A percentile compares a stretch with the other conserved stretches of the same genome.
phyloP scores from a whole-genome alignment of 768 basidiomycete species.

The Termitomyces sp. region DNA sequence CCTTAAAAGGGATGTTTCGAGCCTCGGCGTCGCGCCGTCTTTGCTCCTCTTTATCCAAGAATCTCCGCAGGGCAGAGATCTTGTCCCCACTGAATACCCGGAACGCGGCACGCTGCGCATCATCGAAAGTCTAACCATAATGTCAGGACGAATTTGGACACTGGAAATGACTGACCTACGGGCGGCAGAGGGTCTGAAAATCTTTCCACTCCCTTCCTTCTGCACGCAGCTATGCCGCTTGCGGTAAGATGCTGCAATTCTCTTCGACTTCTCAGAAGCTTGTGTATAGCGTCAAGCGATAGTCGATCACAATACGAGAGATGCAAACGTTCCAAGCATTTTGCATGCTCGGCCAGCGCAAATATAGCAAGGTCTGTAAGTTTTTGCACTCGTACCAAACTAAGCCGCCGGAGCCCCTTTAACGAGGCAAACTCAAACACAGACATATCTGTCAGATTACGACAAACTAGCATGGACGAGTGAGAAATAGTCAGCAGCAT shows the following conservation, averaged over 20 bases:
- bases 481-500: not conserved
- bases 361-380: slow-evolving; percentile 82
- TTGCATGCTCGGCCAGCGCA: slow-evolving; percentile 68
- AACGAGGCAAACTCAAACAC: slow-evolving; percentile 76
- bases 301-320: slow-evolving; percentile 83
- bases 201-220: slow-evolving; percentile 58
- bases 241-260: slow-evolving; percentile 70
- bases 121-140: slow-evolving; percentile 48
- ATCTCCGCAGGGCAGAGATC: slow-evolving; percentile 52
- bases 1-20: slow-evolving; percentile 50
- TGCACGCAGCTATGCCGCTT: slow-evolving; percentile 75
- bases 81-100: slow-evolving; percentile 76
- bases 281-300: slow-evolving; percentile 69
- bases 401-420: slow-evolving; percentile 65
- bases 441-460: slow-evolving; percentile 77
- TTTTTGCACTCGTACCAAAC: slow-evolving; percentile 73
- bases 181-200: slow-evolving; percentile 72
- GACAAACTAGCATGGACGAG: slow-evolving; percentile 53
- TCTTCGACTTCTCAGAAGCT: slow-evolving; percentile 53
- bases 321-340: slow-evolving; percentile 71
- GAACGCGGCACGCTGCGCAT: slow-evolving; percentile 63
- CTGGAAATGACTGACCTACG: slow-evolving; percentile 32
- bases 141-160: not conserved
- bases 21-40: slow-evolving; percentile 54
- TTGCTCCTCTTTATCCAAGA: slow-evolving; percentile 65